Evolutionary conservation across 2,329 filamentous ascomycete genomes (phyloP), one percentile per base, ranked within the genome.

Genomic region (Monosporascus cannonballus): DNA sequence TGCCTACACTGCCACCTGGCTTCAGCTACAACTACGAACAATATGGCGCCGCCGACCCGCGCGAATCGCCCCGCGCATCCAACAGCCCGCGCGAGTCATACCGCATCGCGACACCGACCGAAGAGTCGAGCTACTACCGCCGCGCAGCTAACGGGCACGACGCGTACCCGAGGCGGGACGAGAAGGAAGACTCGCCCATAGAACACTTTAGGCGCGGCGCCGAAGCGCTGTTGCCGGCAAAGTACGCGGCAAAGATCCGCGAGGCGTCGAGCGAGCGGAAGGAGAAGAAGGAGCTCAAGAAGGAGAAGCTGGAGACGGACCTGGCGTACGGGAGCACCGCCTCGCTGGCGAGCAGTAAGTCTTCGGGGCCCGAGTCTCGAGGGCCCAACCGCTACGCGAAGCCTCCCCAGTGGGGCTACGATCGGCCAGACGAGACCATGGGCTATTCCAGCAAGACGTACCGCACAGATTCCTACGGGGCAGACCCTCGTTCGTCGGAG

Each of bases 241-340:
- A 67, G 44, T 67, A 67, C 48, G 59, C 60, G 9, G 56, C 54
- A 39, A 66, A 63, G 53, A 36, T 62, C 5, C 62, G 60, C 50
- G 58, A 67, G 50, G 62, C 61, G 8, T 66, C 69, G 47, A 60
- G 58, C 14, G 69, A 70, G 49, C 65, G 66, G 50, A 67, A 67
- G 52, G 59, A 59, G 44, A 68, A 62, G 48, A 69, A 67, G 51
- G 59, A 62, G 53, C 60, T 64, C 25, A 69, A 66, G 53, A 69
- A 67, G 55, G 65, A 66, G 49, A 64, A 53, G 27, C 49, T 66
- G n/a, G 74, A 77, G 30, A 75, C 78, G 4, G 74, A 78, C 52
- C 66, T 82, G 9, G 77, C 77, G 3, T 83, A 83, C 55, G 79
- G 79, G 30, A 67, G 61, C 56, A 54, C 54, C 37, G 47, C 59